These are phyloP conservation scores for Phoma sp. DNA, from an alignment of 2,329 filamentous ascomycete genomes.

Conservation along the genomic window DNA sequence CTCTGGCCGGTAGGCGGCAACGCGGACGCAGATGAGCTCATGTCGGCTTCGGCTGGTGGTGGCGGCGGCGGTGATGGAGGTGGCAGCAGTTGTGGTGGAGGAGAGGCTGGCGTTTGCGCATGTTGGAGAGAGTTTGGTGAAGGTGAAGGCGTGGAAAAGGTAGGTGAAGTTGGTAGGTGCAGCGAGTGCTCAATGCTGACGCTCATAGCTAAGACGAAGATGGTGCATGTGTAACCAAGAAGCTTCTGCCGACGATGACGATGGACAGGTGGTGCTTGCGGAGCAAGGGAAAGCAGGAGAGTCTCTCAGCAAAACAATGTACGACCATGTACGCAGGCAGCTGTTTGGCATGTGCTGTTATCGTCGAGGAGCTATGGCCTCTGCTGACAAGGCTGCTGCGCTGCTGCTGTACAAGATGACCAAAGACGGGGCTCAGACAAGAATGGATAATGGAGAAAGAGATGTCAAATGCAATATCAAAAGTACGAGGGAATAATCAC, in stretches of 20 bases:
- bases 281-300: background rate
- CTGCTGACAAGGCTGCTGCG: background rate
- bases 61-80: slow-evolving; percentile 15
- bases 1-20: slow-evolving; percentile 42
- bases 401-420: background rate
- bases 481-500: slow-evolving; percentile 9
- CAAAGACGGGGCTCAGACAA: background rate
- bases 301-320: background rate
- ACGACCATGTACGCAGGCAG: slow-evolving; percentile 1
- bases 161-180: slow-evolving; percentile 45
- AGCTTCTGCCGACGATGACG: background rate
- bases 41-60: slow-evolving; percentile 38
- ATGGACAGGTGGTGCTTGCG: background rate
- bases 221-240: slow-evolving; percentile 14
- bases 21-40: slow-evolving; percentile 44
- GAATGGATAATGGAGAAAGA: background rate
- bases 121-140: slow-evolving; percentile 39
- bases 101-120: slow-evolving; percentile 34
- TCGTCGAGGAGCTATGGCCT: background rate
- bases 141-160: slow-evolving; percentile 41
- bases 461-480: slow-evolving; percentile 1
- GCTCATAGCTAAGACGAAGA: slow-evolving; percentile 43
- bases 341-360: background rate
- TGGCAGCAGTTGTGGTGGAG: slow-evolving; percentile 29
- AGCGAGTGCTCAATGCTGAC: slow-evolving; percentile 48